Evolutionary conservation across 2,329 filamentous ascomycete species (phyloP).

Genomic region (Moelleriella libera): DNA sequence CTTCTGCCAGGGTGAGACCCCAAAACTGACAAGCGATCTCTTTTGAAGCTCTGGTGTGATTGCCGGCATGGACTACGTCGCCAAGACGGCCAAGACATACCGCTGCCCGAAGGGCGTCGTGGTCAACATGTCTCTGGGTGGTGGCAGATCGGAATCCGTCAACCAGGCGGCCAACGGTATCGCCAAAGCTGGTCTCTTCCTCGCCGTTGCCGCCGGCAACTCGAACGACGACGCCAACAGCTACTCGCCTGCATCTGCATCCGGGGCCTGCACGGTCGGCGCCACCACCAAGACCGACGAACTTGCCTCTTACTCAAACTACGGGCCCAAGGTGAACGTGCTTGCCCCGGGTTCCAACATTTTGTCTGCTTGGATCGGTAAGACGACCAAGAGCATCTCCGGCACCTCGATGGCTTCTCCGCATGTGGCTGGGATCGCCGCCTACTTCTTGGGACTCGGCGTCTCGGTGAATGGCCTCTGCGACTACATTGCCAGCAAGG

Average conservation of each 20-base stretch:
- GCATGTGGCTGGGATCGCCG: slow-evolving; percentile 24
- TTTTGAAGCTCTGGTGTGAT: slow-evolving; percentile 22
- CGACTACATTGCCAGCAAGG: slow-evolving; percentile 27
- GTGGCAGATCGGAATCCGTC: slow-evolving; percentile 25
- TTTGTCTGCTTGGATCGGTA: slow-evolving; percentile 27
- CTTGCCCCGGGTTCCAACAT: slow-evolving; percentile 32
- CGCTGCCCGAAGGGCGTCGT: slow-evolving; percentile 28
- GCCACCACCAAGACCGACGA: slow-evolving; percentile 23
- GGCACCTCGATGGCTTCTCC: slow-evolving; percentile 27
- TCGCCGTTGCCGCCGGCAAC: slow-evolving; percentile 43
- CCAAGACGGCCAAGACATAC: slow-evolving; percentile 17
- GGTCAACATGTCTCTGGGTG: slow-evolving; percentile 41
- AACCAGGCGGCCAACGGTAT: slow-evolving; percentile 32
- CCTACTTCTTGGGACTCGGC: slow-evolving; percentile 29
- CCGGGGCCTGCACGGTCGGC: slow-evolving; percentile 34
- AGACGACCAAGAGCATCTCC: slow-evolving; percentile 22
- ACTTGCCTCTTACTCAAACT: slow-evolving; percentile 34
- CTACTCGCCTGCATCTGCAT: slow-evolving; percentile 29
- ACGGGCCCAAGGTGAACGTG: slow-evolving; percentile 29
- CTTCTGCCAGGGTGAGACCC: not conserved
- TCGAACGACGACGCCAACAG: slow-evolving; percentile 24
- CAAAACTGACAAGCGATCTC: not conserved
- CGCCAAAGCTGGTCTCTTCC: slow-evolving; percentile 28
- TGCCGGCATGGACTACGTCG: slow-evolving; percentile 28
- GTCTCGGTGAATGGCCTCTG: slow-evolving; percentile 30